These are phyloP conservation scores for Dendrobium chrysotoxum DNA, from an alignment of 106 monocot species.

Conservation along the genomic window DNA sequence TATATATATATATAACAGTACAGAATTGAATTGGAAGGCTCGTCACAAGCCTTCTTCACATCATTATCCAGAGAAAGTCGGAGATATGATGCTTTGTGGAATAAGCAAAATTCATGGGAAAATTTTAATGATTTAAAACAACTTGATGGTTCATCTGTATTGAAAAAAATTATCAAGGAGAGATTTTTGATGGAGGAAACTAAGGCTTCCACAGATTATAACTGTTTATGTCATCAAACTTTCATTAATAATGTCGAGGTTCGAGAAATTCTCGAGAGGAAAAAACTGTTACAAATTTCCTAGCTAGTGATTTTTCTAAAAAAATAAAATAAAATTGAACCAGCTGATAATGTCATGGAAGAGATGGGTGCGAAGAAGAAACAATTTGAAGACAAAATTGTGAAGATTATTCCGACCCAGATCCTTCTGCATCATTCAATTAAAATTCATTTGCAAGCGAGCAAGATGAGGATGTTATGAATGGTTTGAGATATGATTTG, in stretches of 20 bases:
- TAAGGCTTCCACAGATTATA: background rate
- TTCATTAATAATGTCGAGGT: background rate
- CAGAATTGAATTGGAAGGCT: background rate
- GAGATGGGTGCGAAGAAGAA: constrained; percentile 16
- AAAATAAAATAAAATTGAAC: constrained; percentile 61
- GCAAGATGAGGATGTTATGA: constrained; percentile 20
- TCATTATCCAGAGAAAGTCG: background rate
- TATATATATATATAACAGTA: too few relatives aligned
- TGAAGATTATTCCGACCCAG: constrained; percentile 20
- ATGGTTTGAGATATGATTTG: constrained; percentile 36
- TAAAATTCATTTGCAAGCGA: constrained; percentile 14
- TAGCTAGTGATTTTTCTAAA: constrained; percentile 43
- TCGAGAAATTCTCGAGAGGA: constrained; percentile 5
- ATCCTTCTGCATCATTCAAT: constrained; percentile 20
- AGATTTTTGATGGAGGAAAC: background rate
- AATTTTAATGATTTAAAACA: background rate
- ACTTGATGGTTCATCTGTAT: background rate
- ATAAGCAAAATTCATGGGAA: constrained; percentile 1
- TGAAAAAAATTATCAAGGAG: background rate
- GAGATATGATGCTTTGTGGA: constrained; percentile 6
- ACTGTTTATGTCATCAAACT: background rate
- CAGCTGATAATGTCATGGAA: constrained; percentile 25
- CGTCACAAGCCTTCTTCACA: background rate
- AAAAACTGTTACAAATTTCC: constrained; percentile 50
- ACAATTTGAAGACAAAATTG: constrained; percentile 16